Evolutionary conservation across 2,329 filamentous ascomycete species (phyloP).

Genomic region (Pseudofabraea citricarpa): DNA sequence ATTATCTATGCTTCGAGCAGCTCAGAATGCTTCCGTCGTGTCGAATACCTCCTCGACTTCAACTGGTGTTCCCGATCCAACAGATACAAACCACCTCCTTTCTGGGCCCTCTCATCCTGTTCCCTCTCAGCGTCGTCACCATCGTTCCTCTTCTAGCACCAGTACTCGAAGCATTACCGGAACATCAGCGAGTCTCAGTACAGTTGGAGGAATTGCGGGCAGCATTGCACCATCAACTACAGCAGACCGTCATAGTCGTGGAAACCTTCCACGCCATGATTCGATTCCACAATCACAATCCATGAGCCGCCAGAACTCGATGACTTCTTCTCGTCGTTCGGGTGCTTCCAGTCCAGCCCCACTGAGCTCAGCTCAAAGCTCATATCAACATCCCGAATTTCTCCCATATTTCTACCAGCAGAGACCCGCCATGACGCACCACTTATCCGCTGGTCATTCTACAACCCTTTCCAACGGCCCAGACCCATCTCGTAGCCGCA

Average conservation of each 20-base stretch:
- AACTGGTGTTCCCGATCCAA: slow-evolving; percentile 42
- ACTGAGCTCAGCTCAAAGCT: slow-evolving; percentile 14
- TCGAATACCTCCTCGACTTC: slow-evolving; percentile 62
- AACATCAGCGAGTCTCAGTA: slow-evolving; percentile 32
- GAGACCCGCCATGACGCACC: slow-evolving; percentile 16
- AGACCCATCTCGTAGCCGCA: slow-evolving; percentile 2
- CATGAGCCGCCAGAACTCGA: slow-evolving; percentile 27
- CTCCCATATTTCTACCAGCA: slow-evolving; percentile 25
- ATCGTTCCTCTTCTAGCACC: slow-evolving; percentile 48
- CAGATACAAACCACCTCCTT: slow-evolving; percentile 48
- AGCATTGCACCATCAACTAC: slow-evolving; percentile 40
- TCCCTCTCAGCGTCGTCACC: slow-evolving; percentile 48
- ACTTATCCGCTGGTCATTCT: slow-evolving; percentile 13
- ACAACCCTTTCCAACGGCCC: background rate
- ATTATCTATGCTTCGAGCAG: slow-evolving; percentile 72
- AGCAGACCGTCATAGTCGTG: slow-evolving; percentile 18
- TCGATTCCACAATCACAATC: slow-evolving; percentile 20
- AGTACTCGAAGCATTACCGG: slow-evolving; percentile 48
- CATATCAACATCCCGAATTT: slow-evolving; percentile 24
- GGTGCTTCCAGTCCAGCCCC: slow-evolving; percentile 25
- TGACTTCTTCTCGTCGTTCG: slow-evolving; percentile 20
- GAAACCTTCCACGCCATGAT: slow-evolving; percentile 16
- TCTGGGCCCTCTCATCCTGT: slow-evolving; percentile 55
- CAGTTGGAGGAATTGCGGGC: slow-evolving; percentile 35
- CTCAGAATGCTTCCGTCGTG: slow-evolving; percentile 61